phyloP scores from a whole-genome alignment of 257 asterid genomes.

The Rhazya stricta region DNA sequence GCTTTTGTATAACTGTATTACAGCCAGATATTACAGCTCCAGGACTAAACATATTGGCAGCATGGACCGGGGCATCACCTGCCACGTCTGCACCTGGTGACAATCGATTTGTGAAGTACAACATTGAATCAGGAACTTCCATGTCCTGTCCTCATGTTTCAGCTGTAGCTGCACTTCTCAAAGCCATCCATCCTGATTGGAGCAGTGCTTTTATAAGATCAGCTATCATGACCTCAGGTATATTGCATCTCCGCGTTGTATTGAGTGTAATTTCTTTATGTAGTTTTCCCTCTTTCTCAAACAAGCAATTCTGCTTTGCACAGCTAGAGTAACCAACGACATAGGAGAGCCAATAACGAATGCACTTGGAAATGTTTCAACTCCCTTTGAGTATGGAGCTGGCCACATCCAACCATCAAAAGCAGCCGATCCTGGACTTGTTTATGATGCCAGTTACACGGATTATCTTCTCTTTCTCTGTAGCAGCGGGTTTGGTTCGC shows the following conservation, averaged over 20 bases:
- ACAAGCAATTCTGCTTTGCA: constrained; percentile 15
- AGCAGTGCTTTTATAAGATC: constrained; percentile 58
- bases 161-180: constrained; percentile 61
- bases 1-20: too few relatives aligned
- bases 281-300: constrained; percentile 14
- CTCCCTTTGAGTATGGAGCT: constrained; percentile 38
- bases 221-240: constrained; percentile 73
- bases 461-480: constrained; percentile 54
- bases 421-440: constrained; percentile 64
- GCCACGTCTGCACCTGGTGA: constrained; percentile 42
- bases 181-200: constrained; percentile 58
- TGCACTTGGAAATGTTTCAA: not conserved
- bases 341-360: not conserved
- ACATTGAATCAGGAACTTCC: constrained; percentile 72
- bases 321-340: constrained; percentile 21
- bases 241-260: not conserved
- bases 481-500: constrained; percentile 11
- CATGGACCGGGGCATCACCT: constrained; percentile 62
- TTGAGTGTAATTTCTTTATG: too few relatives aligned
- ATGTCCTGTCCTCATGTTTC: constrained; percentile 89
- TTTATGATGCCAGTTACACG: constrained; percentile 44
- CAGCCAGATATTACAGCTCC: constrained; percentile 77
- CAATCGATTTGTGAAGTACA: constrained; percentile 45
- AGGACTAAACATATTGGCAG: constrained; percentile 70
- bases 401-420: constrained; percentile 62